A percentile compares a stretch with the other conserved stretches of the same genome.
Conservation (phyloP, 345 rosid genomes). For the Ceriops zippeliana region DNA sequence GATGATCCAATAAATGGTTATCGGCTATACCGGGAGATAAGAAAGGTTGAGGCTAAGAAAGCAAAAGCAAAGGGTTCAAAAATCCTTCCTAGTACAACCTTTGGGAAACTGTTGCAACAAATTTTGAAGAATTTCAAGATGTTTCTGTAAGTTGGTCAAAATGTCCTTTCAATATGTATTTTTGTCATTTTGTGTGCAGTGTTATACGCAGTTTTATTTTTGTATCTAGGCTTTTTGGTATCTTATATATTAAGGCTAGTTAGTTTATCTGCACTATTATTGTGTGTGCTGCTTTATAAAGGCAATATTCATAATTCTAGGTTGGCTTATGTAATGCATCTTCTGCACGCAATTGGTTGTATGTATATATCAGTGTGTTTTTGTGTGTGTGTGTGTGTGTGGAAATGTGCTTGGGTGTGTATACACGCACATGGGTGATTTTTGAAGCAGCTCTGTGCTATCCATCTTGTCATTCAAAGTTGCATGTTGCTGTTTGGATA, state of each 20-base stretch:
- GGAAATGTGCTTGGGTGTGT: background rate
- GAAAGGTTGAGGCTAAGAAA: slow-evolving; percentile 74
- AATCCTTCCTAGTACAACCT: slow-evolving; percentile 58
- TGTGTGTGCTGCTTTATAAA: no score
- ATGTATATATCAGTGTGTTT: background rate
- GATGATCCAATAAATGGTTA: slow-evolving; percentile 89
- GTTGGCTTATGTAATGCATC: background rate
- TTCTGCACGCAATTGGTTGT: background rate
- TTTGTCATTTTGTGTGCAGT: background rate
- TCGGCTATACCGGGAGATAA: slow-evolving; percentile 90
- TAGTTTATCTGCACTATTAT: no score
- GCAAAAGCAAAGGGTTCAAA: slow-evolving; percentile 78
- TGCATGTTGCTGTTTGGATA: background rate
- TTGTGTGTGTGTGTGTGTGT: slow-evolving; percentile 2
- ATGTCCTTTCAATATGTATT: background rate
- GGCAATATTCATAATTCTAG: no score
- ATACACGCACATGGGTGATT: background rate
- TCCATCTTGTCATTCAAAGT: no score
- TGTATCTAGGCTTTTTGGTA: background rate
- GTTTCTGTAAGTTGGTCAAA: slow-evolving; percentile 51
- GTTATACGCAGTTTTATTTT: background rate
- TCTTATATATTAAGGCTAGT: no score
- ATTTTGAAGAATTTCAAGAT: slow-evolving; percentile 90
- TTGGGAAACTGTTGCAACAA: slow-evolving; percentile 98
- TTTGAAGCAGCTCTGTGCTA: no score